A percentile compares a stretch with the other conserved stretches of the same genome.
These are phyloP conservation scores for Simmondsia chinensis DNA, from an alignment of 148 eudicot species.

Conservation along the genomic window DNA sequence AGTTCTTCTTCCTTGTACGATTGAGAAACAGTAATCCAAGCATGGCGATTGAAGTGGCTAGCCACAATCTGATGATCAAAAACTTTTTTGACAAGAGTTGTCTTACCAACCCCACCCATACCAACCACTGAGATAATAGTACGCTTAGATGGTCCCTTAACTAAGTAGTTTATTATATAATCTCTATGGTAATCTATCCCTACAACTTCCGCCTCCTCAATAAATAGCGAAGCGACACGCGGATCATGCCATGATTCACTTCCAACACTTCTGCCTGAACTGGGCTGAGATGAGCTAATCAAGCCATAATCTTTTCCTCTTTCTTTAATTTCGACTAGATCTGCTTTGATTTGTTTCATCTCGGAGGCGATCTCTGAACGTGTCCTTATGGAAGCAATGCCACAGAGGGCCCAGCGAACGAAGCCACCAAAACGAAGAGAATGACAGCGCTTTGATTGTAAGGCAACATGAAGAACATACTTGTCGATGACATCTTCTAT, in stretches of 20 bases:
- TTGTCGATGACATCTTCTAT: slow-evolving; percentile 1
- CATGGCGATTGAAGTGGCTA: not conserved
- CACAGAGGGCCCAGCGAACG: no score
- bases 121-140: slow-evolving; percentile 1
- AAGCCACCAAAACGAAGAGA: no score
- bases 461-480: not conserved
- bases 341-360: not conserved
- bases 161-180: not conserved
- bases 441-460: no score
- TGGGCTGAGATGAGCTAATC: not conserved
- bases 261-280: not conserved
- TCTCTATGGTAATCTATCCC: not conserved
- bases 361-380: no score
- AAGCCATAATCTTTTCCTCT: no score
- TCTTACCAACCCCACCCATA: slow-evolving; percentile 7
- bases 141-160: not conserved
- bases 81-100: not conserved
- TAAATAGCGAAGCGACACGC: not conserved
- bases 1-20: not conserved
- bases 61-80: not conserved
- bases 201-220: not conserved
- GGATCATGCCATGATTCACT: not conserved
- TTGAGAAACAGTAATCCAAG: slow-evolving; percentile 7
- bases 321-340: no score
- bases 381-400: no score